Evolutionary conservation across 1,284 basidiomycete species (phyloP).

Genomic region (Gymnopus androsaceus): DNA sequence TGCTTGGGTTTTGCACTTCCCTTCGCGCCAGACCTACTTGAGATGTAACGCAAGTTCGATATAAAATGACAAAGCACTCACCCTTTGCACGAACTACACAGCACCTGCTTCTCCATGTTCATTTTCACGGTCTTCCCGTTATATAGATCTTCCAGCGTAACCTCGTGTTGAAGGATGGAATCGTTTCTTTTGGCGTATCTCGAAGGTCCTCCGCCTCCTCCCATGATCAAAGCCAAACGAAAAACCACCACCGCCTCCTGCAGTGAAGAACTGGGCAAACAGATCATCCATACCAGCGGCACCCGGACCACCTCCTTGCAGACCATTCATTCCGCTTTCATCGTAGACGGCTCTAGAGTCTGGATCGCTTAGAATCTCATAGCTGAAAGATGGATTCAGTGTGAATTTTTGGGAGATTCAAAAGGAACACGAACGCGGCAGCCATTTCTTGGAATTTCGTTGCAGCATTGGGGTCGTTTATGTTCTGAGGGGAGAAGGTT

Average conservation of each 20-base stretch:
- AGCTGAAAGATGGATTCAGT: slow-evolving; percentile 46
- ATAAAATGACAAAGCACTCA: slow-evolving; percentile 36
- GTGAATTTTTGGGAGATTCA: slow-evolving; percentile 6
- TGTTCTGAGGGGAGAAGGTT: slow-evolving; percentile 54
- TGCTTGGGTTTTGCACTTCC: slow-evolving; percentile 78
- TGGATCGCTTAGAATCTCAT: slow-evolving; percentile 84
- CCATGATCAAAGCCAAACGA: slow-evolving; percentile 58
- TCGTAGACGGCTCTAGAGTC: slow-evolving; percentile 84
- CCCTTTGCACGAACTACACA: slow-evolving; percentile 85
- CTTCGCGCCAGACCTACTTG: slow-evolving; percentile 75
- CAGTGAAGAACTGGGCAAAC: slow-evolving; percentile 76
- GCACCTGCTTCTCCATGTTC: slow-evolving; percentile 84
- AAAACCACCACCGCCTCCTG: slow-evolving; percentile 44
- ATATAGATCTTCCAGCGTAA: slow-evolving; percentile 91
- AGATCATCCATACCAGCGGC: slow-evolving; percentile 62
- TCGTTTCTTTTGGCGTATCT: slow-evolving; percentile 64
- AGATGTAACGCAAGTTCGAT: slow-evolving; percentile 9
- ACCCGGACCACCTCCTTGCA: slow-evolving; percentile 48
- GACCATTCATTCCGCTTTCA: slow-evolving; percentile 72
- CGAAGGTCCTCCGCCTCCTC: slow-evolving; percentile 44
- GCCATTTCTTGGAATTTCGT: slow-evolving; percentile 88
- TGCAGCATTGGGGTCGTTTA: slow-evolving; percentile 75
- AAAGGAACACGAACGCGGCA: slow-evolving; percentile 65
- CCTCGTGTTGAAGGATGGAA: slow-evolving; percentile 79
- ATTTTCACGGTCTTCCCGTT: slow-evolving; percentile 90